Conservation (phyloP, 371 early-diverging fungal genomes). For the Nematocida sp. region DNA sequence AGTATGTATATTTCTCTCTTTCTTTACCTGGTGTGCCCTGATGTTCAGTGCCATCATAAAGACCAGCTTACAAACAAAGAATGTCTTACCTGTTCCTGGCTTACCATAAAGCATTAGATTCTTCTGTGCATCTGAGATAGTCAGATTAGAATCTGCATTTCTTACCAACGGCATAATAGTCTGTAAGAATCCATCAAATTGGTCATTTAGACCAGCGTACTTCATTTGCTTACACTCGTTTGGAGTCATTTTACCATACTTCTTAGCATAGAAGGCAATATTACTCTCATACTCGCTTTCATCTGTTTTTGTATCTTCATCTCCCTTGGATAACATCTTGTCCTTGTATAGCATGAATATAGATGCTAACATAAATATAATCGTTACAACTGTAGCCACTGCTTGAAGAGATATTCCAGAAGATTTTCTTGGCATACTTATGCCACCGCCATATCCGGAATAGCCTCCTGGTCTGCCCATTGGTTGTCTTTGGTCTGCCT, state of each 20-base stretch:
- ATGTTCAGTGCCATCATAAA: slow-evolving; percentile 47
- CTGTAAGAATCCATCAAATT: slow-evolving; percentile 26
- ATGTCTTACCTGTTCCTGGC: slow-evolving; percentile 62
- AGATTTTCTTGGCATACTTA: no score
- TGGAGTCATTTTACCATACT: slow-evolving; percentile 7
- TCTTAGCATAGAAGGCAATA: background rate
- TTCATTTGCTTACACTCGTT: slow-evolving; percentile 9
- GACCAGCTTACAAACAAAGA: slow-evolving; percentile 51
- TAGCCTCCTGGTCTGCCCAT: no score
- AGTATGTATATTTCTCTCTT: background rate
- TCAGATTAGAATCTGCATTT: slow-evolving; percentile 8
- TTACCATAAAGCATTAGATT: slow-evolving; percentile 58
- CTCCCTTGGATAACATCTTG: background rate
- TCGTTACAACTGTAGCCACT: background rate
- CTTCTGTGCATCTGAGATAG: slow-evolving; percentile 7
- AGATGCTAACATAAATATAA: background rate
- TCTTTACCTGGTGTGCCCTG: slow-evolving; percentile 13
- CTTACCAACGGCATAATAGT: background rate
- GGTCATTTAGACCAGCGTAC: slow-evolving; percentile 24
- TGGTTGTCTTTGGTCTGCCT: no score
- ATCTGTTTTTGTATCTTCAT: background rate
- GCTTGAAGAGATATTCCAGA: background rate
- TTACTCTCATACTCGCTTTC: slow-evolving; percentile 1
- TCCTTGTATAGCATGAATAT: background rate
- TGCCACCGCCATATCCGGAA: background rate